These are phyloP conservation scores for Cladosporium sp. DNA, from an alignment of 2,329 filamentous ascomycete species.

Conservation along the genomic window DNA sequence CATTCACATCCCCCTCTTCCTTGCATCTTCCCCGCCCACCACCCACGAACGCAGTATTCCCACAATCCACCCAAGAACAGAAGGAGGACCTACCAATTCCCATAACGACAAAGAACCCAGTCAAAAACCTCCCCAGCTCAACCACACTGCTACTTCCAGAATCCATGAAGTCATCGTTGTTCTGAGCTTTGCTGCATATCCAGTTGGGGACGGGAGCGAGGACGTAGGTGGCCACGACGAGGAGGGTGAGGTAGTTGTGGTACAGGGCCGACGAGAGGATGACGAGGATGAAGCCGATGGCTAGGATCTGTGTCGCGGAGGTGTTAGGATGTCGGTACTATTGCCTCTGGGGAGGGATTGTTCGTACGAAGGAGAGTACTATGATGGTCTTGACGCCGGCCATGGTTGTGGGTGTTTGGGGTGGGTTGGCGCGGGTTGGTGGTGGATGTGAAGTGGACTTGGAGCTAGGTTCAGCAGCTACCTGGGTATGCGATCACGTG, in stretches of 20 bases:
- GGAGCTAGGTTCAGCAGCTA: too few relatives aligned
- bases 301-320: slow-evolving; percentile 62
- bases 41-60: too few relatives aligned
- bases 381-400: slow-evolving; percentile 99
- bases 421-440: background rate
- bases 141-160: slow-evolving; percentile 76
- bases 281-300: slow-evolving; percentile 96
- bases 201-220: slow-evolving; percentile 94
- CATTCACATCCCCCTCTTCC: background rate
- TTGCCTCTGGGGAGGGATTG: too few relatives aligned
- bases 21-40: slow-evolving; percentile 7
- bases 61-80: too few relatives aligned
- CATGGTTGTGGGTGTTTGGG: slow-evolving; percentile 42
- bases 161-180: slow-evolving; percentile 94
- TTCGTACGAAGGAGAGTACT: slow-evolving; percentile 84
- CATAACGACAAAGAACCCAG: slow-evolving; percentile 95
- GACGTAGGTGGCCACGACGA: slow-evolving; percentile 94
- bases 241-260: slow-evolving; percentile 88
- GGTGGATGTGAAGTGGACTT: background rate
- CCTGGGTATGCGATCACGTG: slow-evolving; percentile 1
- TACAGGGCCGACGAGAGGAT: slow-evolving; percentile 96
- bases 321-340: too few relatives aligned
- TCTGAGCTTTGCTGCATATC: slow-evolving; percentile 83
- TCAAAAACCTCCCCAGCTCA: slow-evolving; percentile 90
- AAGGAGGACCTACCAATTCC: slow-evolving; percentile 91